Evolutionary conservation across 1,284 basidiomycete species (phyloP).

Genomic region (Leccinum subrobustum): DNA sequence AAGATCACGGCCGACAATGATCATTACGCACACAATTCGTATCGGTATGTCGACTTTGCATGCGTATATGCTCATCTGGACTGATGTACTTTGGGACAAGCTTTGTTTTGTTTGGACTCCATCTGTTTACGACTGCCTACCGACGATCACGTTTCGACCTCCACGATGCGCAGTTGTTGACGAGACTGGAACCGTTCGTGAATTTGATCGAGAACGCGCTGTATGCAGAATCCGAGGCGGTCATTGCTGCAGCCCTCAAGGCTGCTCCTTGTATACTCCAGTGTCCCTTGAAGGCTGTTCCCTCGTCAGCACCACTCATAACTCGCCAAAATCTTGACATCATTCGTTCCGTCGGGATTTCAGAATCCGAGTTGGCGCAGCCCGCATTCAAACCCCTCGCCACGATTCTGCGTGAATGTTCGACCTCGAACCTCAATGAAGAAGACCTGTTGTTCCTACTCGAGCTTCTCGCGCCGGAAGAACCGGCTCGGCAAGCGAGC

Average conservation of each 20-base stretch:
- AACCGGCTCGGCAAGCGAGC: conserved; percentile 82
- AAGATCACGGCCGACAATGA: conserved; percentile 56
- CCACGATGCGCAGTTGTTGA: conserved; percentile 66
- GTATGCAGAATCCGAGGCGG: conserved; percentile 80
- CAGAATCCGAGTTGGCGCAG: conserved; percentile 90
- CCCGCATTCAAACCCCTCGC: conserved; percentile 87
- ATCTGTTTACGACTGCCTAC: conserved; percentile 88
- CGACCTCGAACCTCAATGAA: conserved; percentile 81
- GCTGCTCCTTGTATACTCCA: conserved; percentile 81
- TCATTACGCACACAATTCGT: conserved; percentile 84
- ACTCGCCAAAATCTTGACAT: conserved; percentile 86
- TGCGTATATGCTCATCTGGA: not conserved
- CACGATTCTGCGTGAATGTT: conserved; percentile 82
- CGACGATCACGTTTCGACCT: conserved; percentile 87
- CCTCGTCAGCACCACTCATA: conserved; percentile 81
- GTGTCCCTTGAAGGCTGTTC: conserved; percentile 80
- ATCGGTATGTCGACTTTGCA: conserved; percentile 48
- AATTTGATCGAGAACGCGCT: conserved; percentile 89
- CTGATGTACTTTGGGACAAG: conserved; percentile 43
- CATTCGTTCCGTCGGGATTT: conserved; percentile 81
- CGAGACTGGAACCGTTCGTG: conserved; percentile 86
- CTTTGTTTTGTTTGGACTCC: conserved; percentile 91
- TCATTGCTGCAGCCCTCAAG: conserved; percentile 81
- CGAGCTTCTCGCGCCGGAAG: conserved; percentile 88
- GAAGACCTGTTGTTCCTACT: conserved; percentile 87